Evolutionary conservation across 2,329 filamentous ascomycete genomes (phyloP).

Genomic region (Penicillium sp.): DNA sequence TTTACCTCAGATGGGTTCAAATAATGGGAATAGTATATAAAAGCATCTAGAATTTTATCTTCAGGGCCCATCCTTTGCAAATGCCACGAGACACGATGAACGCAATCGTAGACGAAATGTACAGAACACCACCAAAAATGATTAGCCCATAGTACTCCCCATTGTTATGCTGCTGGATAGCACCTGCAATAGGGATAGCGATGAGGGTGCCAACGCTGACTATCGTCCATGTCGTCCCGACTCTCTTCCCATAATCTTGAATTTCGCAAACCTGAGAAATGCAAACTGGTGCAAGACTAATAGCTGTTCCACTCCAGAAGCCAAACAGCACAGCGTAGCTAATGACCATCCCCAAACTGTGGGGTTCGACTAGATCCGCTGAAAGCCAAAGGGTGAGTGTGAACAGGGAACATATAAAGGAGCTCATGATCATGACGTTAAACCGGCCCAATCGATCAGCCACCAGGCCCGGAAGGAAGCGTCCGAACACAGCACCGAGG

Average conservation of each 20-base stretch:
- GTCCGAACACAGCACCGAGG: neutral
- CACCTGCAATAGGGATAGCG: neutral
- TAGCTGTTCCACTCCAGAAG: neutral
- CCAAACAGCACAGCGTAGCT: neutral
- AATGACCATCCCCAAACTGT: neutral
- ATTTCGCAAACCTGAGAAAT: neutral
- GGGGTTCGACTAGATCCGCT: neutral
- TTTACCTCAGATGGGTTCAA: too few relatives aligned
- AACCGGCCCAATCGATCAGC: neutral
- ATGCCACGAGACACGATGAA: neutral
- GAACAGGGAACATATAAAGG: slow-evolving; percentile 21
- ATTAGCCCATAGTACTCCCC: neutral
- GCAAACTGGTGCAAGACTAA: neutral
- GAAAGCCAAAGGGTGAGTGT: slow-evolving; percentile 17
- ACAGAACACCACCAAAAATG: neutral
- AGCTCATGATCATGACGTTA: neutral
- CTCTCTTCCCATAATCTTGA: neutral
- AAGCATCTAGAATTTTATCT: neutral
- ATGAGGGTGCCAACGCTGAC: neutral
- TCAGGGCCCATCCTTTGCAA: neutral
- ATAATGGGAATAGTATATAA: too few relatives aligned
- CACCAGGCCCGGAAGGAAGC: neutral
- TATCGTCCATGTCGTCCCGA: neutral
- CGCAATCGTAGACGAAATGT: neutral
- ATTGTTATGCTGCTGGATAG: neutral